Evolutionary conservation across 2,329 filamentous ascomycete species (phyloP).

Genomic region (Diplodia corticola): DNA sequence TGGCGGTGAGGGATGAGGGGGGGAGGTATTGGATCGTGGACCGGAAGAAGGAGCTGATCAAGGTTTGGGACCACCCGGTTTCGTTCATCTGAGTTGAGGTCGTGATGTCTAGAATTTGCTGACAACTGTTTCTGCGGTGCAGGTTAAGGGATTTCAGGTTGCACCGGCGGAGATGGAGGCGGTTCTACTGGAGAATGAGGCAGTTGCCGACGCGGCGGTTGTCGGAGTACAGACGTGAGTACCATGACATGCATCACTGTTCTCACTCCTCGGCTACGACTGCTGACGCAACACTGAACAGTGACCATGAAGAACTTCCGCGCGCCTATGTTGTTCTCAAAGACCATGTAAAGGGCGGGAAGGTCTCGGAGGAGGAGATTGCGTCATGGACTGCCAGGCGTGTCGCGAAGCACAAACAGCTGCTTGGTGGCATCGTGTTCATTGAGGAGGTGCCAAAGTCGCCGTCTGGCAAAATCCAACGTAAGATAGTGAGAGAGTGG

Average conservation of each 20-base stretch:
- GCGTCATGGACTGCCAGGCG: conserved; percentile 38
- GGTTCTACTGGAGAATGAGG: conserved; percentile 6
- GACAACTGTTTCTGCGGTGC: not conserved
- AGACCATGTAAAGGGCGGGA: conserved; percentile 28
- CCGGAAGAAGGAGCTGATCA: conserved; percentile 47
- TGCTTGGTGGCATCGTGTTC: conserved; percentile 40
- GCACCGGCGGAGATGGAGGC: conserved; percentile 23
- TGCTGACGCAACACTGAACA: not conserved
- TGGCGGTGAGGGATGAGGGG: conserved; percentile 33
- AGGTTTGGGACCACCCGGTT: conserved; percentile 32
- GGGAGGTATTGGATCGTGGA: conserved; percentile 39
- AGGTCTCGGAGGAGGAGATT: conserved; percentile 38
- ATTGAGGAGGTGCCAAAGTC: conserved; percentile 39
- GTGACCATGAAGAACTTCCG: conserved; percentile 35
- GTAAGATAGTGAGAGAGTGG: conserved; percentile 37
- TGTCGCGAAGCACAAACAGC: conserved; percentile 45
- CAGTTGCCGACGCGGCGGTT: conserved; percentile 18
- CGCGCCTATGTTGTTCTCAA: conserved; percentile 39
- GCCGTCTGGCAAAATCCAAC: conserved; percentile 38
- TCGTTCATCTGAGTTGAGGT: not conserved
- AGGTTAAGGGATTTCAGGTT: conserved; percentile 21
- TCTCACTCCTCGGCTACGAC: not conserved
- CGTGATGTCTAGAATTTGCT: not conserved
- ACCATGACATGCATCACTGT: not conserved
- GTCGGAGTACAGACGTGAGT: conserved; percentile 26